Percentiles rank a stretch among this genome's conserved stretches.
phyloP scores from a whole-genome alignment of 2,329 filamentous ascomycete genomes.

The Colletotrichum australisinense region DNA sequence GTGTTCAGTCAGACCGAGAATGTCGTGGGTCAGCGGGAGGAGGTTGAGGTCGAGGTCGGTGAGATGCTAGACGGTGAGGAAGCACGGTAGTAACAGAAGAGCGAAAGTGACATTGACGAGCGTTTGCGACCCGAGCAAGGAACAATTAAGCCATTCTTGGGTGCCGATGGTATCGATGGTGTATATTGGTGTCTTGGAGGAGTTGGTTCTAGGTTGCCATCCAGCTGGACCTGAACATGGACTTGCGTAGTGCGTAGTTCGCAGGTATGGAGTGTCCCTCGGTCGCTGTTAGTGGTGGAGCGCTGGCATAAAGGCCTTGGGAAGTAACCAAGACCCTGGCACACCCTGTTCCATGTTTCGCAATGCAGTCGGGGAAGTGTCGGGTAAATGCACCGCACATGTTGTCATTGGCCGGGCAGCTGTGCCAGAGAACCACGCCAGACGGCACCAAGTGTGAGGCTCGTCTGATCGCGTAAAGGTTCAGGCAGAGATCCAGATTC shows the following conservation, averaged over 20 bases:
- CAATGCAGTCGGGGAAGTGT: constrained; percentile 34
- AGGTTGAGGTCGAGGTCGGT: constrained; percentile 13
- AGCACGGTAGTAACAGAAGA: constrained; percentile 1
- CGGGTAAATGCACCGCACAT: constrained; percentile 25
- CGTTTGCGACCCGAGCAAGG: constrained; percentile 28
- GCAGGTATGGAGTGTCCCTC: constrained; percentile 27
- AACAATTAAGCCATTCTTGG: constrained; percentile 30
- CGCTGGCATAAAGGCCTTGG: constrained; percentile 29
- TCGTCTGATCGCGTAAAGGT: constrained; percentile 1
- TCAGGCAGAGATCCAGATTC: constrained; percentile 7
- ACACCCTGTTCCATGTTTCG: constrained; percentile 35
- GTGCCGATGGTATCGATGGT: constrained; percentile 11
- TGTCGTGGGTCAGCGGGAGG: constrained; percentile 13
- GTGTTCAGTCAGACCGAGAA: constrained; percentile 10
- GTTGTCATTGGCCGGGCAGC: constrained; percentile 8
- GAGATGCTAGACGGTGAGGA: constrained; percentile 14
- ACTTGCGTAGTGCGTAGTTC: constrained; percentile 11
- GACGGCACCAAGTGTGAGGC: constrained; percentile 14
- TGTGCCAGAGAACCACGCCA: not conserved
- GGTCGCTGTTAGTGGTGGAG: constrained; percentile 34
- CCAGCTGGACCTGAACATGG: constrained; percentile 28
- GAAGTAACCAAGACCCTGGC: constrained; percentile 33
- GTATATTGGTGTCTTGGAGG: constrained; percentile 25
- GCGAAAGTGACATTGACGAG: constrained; percentile 28
- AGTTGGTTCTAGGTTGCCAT: constrained; percentile 31